These are phyloP conservation scores for Scenedesmus sp. DNA, from an alignment of 163 green algal species.

Conservation along the genomic window DNA sequence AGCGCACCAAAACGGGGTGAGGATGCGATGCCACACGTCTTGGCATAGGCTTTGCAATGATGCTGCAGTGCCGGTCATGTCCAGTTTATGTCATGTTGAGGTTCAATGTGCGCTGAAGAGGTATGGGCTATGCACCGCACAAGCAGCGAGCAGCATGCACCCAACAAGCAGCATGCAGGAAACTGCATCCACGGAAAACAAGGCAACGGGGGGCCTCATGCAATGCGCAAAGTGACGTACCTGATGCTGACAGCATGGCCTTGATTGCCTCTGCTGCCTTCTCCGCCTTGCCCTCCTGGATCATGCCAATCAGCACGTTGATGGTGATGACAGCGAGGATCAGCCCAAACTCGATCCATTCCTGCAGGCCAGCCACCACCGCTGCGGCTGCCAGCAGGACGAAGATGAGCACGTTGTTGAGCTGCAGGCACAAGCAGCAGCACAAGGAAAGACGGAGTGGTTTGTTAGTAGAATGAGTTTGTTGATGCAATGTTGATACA, in stretches of 20 bases:
- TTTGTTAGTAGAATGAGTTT: too few relatives aligned
- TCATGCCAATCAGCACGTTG: conserved; percentile 59
- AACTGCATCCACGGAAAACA: neutral
- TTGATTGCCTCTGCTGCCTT: conserved; percentile 59
- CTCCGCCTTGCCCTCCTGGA: conserved; percentile 66
- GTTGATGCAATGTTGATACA: too few relatives aligned
- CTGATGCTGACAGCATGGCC: conserved; percentile 55
- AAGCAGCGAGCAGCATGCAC: too few relatives aligned
- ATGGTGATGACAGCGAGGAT: conserved; percentile 52
- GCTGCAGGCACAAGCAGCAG: neutral
- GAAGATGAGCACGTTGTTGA: conserved; percentile 57
- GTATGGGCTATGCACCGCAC: too few relatives aligned
- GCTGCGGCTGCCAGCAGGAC: conserved; percentile 48
- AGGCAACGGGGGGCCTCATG: too few relatives aligned
- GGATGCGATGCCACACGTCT: too few relatives aligned
- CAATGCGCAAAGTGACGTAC: neutral
- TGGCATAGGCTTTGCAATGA: too few relatives aligned
- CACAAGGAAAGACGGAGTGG: neutral
- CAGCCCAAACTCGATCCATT: conserved; percentile 49
- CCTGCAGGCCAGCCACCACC: conserved; percentile 50
- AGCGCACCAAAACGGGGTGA: neutral
- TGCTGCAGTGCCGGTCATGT: neutral
- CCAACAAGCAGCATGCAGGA: conserved; percentile 32
- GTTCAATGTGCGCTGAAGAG: too few relatives aligned
- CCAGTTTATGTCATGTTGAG: too few relatives aligned